Evolutionary conservation across 2,329 filamentous ascomycete genomes (phyloP), one percentile per base, ranked within the genome.

Genomic region (Exophiala sp.): DNA sequence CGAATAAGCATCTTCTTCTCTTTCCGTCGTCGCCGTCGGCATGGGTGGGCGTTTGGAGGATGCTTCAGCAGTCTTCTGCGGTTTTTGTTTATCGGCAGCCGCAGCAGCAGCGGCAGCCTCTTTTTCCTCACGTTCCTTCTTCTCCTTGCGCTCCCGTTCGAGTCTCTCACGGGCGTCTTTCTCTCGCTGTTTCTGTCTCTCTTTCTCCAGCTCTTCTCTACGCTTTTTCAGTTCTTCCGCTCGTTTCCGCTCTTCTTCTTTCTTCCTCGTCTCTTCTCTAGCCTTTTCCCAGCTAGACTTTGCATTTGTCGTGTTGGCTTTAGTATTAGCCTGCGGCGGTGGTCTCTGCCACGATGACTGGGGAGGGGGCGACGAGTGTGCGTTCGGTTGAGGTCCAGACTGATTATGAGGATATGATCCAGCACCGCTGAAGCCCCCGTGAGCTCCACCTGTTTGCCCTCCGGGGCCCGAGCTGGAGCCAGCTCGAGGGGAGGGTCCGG

Each of bases 1-100:
- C 1, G 88, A 91, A 68, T 87, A 84, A 2, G 78, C 76, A 59
- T 86, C 82, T 47, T 87, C 84, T 16, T 81, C 82, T 51, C 51
- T 55, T 20, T 72, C 66, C 18, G 73, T 69, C 14, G 66, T 70
- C 20, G 67, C 69, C 40, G 68, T 68, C 14, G 70, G 67, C 43
- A 71, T 65, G 2, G 67, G 66, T 9, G 67, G 66, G 53, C 61
- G 70, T 65, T 53, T 69, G 60, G 52, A 64, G 60, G 57, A 63
- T 54, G 59, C 62, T 35, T 64, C 62, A 3, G 64, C 63, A 42
- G 38, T 88, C 85, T 95, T 87, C 76, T 92, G 55, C 29, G 47
- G 20, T 50, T 47, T 59, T 45, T 59, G 59, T 33, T 59, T 57
- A 35, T 55, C 55, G 16, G 68, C 67, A 35, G 69, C 65, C 11